Conservation (phyloP, 495 filamentous ascomycete genomes). For the Sphaerosporella brunnea region DNA sequence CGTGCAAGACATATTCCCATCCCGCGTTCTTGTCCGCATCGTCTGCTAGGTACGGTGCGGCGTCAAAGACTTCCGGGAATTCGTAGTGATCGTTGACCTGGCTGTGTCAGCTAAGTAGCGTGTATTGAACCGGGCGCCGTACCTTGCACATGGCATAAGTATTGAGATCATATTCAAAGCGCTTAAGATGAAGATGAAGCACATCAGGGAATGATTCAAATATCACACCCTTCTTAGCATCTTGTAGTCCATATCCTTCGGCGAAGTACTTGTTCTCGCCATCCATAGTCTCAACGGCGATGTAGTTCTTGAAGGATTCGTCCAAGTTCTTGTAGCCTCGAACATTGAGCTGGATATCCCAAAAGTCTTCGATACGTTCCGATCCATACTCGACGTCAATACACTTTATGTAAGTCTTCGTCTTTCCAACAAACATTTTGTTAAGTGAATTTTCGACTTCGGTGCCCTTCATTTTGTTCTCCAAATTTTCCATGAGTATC, state of each 20-base stretch:
- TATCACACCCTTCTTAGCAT: conserved; percentile 93
- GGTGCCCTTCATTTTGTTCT: conserved; percentile 95
- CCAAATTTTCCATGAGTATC: conserved; percentile 91
- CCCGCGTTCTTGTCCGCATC: conserved; percentile 83
- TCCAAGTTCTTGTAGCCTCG: conserved; percentile 80
- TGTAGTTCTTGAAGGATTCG: conserved; percentile 90
- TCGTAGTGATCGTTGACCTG: conserved; percentile 88
- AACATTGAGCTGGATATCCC: conserved; percentile 97
- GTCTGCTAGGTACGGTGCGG: conserved; percentile 67
- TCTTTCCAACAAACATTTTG: conserved; percentile 84
- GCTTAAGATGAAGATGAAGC: conserved; percentile 86
- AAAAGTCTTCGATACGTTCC: conserved; percentile 87
- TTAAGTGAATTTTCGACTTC: conserved; percentile 80
- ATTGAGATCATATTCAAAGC: conserved; percentile 94
- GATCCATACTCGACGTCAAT: conserved; percentile 97
- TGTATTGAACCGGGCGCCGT: not conserved
- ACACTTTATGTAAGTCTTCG: conserved; percentile 96
- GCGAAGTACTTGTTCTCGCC: conserved; percentile 98
- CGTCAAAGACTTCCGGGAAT: conserved; percentile 87
- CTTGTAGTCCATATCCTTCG: conserved; percentile 75
- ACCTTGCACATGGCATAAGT: conserved; percentile 91
- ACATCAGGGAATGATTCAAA: conserved; percentile 93
- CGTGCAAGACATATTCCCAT: conserved; percentile 68
- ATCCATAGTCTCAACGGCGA: conserved; percentile 87
- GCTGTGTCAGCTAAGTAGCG: not conserved